phyloP scores from a whole-genome alignment of 768 basidiomycete genomes.

The Pleurotus ostreatus region DNA sequence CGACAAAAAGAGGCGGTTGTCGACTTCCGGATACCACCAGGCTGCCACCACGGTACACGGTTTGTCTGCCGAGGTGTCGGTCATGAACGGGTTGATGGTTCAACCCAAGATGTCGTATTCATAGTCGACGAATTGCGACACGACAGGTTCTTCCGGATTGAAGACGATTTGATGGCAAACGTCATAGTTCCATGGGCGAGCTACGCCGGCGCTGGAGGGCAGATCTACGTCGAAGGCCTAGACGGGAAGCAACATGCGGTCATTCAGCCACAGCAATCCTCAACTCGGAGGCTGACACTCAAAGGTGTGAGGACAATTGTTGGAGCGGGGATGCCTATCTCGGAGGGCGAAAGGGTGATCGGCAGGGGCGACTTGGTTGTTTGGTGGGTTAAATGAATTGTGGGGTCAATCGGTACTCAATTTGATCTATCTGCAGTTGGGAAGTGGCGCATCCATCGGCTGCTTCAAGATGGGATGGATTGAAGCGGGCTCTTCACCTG shows the following conservation, averaged over 20 bases:
- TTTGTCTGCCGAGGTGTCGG: conserved; percentile 61
- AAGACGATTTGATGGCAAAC: conserved; percentile 53
- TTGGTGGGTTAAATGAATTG: conserved; percentile 28
- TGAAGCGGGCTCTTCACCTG: conserved; percentile 11
- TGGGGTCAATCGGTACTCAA: background rate
- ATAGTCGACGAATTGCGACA: conserved; percentile 58
- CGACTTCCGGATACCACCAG: conserved; percentile 56
- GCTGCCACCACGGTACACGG: conserved; percentile 56
- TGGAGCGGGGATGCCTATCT: conserved; percentile 41
- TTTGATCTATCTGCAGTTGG: conserved; percentile 12
- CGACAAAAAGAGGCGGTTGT: conserved; percentile 51
- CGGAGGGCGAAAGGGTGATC: conserved; percentile 33
- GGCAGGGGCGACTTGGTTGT: conserved; percentile 50
- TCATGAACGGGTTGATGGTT: conserved; percentile 55
- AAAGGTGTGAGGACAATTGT: conserved; percentile 5
- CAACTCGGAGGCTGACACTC: background rate
- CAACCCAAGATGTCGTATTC: conserved; percentile 64
- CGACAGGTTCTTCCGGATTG: conserved; percentile 50
- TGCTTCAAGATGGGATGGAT: conserved; percentile 11
- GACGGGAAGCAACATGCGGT: conserved; percentile 37
- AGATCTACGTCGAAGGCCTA: conserved; percentile 50
- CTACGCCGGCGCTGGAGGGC: conserved; percentile 41
- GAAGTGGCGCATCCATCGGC: conserved; percentile 12
- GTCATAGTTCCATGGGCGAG: conserved; percentile 57
- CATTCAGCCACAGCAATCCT: background rate